Evolutionary conservation across 2,329 filamentous ascomycete species (phyloP), one percentile per base, ranked within the genome.

Genomic region (Tolypocladium tundrense): DNA sequence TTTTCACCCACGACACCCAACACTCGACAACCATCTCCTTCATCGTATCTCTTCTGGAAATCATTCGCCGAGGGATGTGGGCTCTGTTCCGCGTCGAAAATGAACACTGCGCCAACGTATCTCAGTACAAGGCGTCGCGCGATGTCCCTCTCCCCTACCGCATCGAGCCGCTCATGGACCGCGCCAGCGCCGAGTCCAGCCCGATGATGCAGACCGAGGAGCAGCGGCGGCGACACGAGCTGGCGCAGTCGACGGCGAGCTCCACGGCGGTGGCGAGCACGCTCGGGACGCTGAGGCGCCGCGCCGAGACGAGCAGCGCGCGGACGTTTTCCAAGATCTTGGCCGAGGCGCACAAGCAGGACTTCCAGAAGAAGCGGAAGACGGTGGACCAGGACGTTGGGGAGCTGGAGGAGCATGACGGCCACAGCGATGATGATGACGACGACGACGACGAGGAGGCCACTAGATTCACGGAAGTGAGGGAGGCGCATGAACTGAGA

Each of bases 21-120:
- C 92, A 97, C 70, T 93, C 88, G 1, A 88, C 89, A 3, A 70
- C 91, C 2, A 82, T 91, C 6, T 91, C 90, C 1, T 97, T 97
- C 72, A 64, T 88, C 37, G 84, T 97, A 19, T 81, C 83, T 1
- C 75, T 97, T 3, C 83, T 87, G 10, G 94, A 99, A 70, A 84
- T 96, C 27, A 79, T 83, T n/a, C 85, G 94, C 39, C 79, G 94
- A 69, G 92, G 91, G 60, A 84, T 97, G 68, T 99, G 94, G 94
- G 87, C 88, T 0, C 78, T 97, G 4, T 88, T 99, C 70, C 90
- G 94, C 45, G 92, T 99, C 33, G 94, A 99, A 72, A 99, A 99
- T 71, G 94, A 99, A 67, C 94, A 99, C 73, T 96, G 91, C 73
- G 87, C 88, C 57, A 96, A 97, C 65, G 93, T 99, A 2, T 83